Conservation (phyloP, 805 yeast genomes). For the Yarrowia phangngaensis region DNA sequence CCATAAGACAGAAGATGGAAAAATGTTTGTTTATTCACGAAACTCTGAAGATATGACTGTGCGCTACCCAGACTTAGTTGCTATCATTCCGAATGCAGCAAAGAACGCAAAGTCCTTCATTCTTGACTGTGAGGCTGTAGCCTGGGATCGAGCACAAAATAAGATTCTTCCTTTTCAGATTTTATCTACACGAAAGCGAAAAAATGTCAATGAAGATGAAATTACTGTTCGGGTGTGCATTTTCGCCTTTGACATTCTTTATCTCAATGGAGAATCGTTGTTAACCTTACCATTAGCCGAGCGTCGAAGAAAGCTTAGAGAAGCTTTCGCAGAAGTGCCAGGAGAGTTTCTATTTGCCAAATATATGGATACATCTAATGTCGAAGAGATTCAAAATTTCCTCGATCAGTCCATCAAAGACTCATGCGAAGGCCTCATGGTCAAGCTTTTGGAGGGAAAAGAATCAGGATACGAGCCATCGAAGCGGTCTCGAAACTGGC, state of each 20-base stretch:
- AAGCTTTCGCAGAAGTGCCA: slow-evolving; percentile 54
- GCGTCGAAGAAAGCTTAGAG: slow-evolving; percentile 59
- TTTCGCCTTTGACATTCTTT: slow-evolving; percentile 85
- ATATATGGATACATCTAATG: slow-evolving; percentile 60
- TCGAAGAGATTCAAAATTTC: slow-evolving; percentile 72
- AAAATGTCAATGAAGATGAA: slow-evolving; percentile 82
- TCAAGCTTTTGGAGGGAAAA: slow-evolving; percentile 74
- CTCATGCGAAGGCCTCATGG: slow-evolving; percentile 95
- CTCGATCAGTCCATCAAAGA: slow-evolving; percentile 86
- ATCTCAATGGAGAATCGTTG: slow-evolving; percentile 66
- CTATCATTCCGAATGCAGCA: slow-evolving; percentile 53
- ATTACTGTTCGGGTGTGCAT: slow-evolving; percentile 88
- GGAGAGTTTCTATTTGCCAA: slow-evolving; percentile 85
- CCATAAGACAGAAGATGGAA: slow-evolving; percentile 62
- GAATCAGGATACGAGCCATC: slow-evolving; percentile 91
- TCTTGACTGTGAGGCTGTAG: slow-evolving; percentile 95
- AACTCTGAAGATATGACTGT: slow-evolving; percentile 97
- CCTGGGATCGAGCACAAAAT: slow-evolving; percentile 78
- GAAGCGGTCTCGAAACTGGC: slow-evolving; percentile 91
- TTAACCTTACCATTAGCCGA: slow-evolving; percentile 64
- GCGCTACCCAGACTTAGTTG: slow-evolving; percentile 84
- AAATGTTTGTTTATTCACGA: slow-evolving; percentile 77
- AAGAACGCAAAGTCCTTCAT: slow-evolving; percentile 55
- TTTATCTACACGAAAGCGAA: slow-evolving; percentile 86
- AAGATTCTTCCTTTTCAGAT: slow-evolving; percentile 92